Evolutionary conservation across 371 early-diverging fungal species (phyloP), one percentile per base, ranked within the genome.

Genomic region (Synchytrium microbalum): DNA sequence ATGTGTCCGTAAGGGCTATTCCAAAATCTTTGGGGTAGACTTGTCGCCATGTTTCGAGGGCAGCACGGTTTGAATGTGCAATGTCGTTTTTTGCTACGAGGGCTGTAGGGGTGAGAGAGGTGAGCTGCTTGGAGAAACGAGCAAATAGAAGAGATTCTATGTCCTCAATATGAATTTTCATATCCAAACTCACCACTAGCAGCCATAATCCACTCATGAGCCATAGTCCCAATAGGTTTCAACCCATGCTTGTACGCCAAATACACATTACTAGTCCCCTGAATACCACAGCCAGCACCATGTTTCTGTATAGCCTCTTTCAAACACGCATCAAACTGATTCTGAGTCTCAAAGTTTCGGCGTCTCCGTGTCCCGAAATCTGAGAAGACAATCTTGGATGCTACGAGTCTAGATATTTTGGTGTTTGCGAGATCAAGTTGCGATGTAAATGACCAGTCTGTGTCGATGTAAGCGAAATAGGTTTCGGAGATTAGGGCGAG

Each of bases 181-280:
- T 60, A 54, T 14, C 14, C 14, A 58, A 29, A 14, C 25, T 25
- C 23, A 58, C 58, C 64, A 14, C 14, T 14, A 16, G 8, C n/a
- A 0, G 82, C 90, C 89, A 88, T 90, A 62, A 82, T 86, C 78
- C 86, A 89, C 59, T 90, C 90, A 68, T 90, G 90, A 0, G 86
- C 87, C 8, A 89, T 80, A 0, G 90, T 89, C 16, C 90, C 90
- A 63, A 88, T 81, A 1, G 86, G 82, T 3, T 64, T 27, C n/a
- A 86, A 55, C 31, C 73, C 69, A 68, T 86, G 83, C 59, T 82
- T 79, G 65, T 79, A 85, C 2, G 90, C 90, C 13, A 90, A 72
- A 64, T 82, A 83, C 1, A 87, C 80, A 66, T 90, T 90, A 46
- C 89, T 89, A 0, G 90, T 86, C 25, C 89, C 90, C 2, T 79